Base-by-base conservation (phyloP, 2,329 filamentous ascomycete species). In the Phyllosticta ampelicida region DNA sequence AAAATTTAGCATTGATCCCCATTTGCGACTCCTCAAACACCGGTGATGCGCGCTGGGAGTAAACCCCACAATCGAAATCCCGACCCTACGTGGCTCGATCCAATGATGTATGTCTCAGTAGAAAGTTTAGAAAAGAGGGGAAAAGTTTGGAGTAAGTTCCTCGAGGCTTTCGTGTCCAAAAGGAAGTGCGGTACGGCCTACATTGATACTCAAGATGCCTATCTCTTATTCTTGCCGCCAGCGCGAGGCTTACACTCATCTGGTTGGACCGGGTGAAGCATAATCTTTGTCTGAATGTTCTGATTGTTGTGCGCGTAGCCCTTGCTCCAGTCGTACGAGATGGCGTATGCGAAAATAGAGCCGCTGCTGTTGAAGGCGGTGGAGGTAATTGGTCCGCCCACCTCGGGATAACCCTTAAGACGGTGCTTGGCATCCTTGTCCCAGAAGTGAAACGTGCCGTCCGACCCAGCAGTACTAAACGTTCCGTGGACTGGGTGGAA, bases 311-410 rank as follows among this genome's bases (percentile, higher is more conserved):
- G 83, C 63, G 87, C 83, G 75, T 92, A 96, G 16, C 94, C 94
- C 78, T 99, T 97, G 76, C 87, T 90, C 94, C 94, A 99, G 76
- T 99, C 94, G 72, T 99, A 99, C 70, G 90, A 90, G 53, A 96
- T 83, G 23, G 91, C 90, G 60, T 78, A 79, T 9, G 76, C 77
- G 61, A 79, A 79, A 62, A 79, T 77, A 63, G 71, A 86, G 55
- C 94, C 94, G 60, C 80, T 86, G 66, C 85, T 83, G 76, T 91
- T 95, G 79, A 99, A 99, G n/a, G 84, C 88, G 1, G 91, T 96
- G 21, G 89, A 81, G 8, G 87, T 87, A 75, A 99, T 99, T 67
- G 87, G 89, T 60, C 91, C 91, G 60, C 76, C 76, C 36, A 78
- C 75, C 58, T 78, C 74, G 3, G 74, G 74, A 64, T 78, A 99